A percentile compares a stretch with the other conserved stretches of the same genome.
phyloP scores from a whole-genome alignment of 2,329 filamentous ascomycete species.

The Metarhizium anisopliae region DNA sequence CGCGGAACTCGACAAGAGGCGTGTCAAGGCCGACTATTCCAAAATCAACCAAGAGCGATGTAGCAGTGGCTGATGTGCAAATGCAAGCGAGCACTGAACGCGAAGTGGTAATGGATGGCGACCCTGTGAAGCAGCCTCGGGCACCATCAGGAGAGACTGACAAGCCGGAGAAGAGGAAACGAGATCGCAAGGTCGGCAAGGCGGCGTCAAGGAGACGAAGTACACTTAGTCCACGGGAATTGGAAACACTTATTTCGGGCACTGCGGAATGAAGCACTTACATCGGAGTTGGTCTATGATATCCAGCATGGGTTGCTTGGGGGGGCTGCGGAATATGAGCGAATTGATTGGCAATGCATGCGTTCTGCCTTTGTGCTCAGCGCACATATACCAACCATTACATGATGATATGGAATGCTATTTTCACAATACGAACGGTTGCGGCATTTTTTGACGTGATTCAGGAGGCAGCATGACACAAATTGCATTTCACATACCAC shows the following conservation, averaged over 20 bases:
- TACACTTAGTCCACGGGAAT: slow-evolving; percentile 66
- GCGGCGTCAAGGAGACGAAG: slow-evolving; percentile 57
- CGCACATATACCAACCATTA: no score
- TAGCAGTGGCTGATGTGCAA: neutral
- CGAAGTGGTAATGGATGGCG: slow-evolving; percentile 16
- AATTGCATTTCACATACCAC: no score
- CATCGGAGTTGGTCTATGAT: neutral
- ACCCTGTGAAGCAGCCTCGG: slow-evolving; percentile 21
- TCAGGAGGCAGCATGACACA: no score
- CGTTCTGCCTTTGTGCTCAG: neutral
- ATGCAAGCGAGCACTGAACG: neutral
- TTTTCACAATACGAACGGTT: no score
- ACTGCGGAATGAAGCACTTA: slow-evolving; percentile 28
- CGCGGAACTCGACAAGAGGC: slow-evolving; percentile 26
- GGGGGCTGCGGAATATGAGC: neutral
- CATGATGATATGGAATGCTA: no score
- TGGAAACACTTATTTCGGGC: slow-evolving; percentile 54
- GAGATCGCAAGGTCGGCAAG: slow-evolving; percentile 44
- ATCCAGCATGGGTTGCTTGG: neutral
- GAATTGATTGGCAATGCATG: neutral
- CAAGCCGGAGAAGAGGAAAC: slow-evolving; percentile 35
- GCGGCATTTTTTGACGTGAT: no score
- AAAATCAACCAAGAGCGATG: neutral
- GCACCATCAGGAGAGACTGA: slow-evolving; percentile 8
- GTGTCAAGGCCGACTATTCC: slow-evolving; percentile 19